Evolutionary conservation across 108 stramenopile genomes (phyloP), one percentile per base, ranked within the genome.

Genomic region (Schizochytrium sp.): DNA sequence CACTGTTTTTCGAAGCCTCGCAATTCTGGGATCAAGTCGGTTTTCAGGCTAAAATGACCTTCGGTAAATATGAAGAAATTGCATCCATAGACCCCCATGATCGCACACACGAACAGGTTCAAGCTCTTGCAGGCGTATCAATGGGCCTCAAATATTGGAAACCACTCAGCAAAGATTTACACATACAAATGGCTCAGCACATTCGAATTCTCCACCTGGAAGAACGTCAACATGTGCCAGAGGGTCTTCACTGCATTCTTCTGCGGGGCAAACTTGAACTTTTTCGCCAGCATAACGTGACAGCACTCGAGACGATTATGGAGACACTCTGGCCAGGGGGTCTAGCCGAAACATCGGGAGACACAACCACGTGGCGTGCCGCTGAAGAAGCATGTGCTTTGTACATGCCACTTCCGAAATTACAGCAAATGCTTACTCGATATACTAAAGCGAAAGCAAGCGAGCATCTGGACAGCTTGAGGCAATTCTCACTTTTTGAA

Each of bases 21-120:
- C 10, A 83, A 42, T 55, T 83, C 2, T 83, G 76, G 76, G 64
- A 69, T 44, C 64, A 69, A 15, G 19, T 69, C 64, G 64, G 44
- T 10, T 69, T 69, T 2, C 40, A 44, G 5, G 64, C 40, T 5
- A 69, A 12, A 8, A 44, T 69, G 12, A 69, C 64, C 19, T 38
- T 69, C 10, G 64, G 64, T 44, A 69, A 69, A 3, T 38, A 69
- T 2, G 44, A 44, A 8, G 64, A 12, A 38, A 69, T 69, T 69
- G 64, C 64, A 28, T 38, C 7, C 7, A 69, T 0, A 8, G 64
- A 69, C 7, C 64, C 64, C 64, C 19, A 69, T 7, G 64, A 69
- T 38, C 64, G 64, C 12, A 69, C 42, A 38, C 42, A 69, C 8
- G 64, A 69, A 0, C 12, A 69, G 28, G 28, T 69, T 7, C 64